Percentiles rank a stretch among this genome's conserved stretches.
Conservation (phyloP, 2,329 filamentous ascomycete genomes). For the Neospermospora avenae region DNA sequence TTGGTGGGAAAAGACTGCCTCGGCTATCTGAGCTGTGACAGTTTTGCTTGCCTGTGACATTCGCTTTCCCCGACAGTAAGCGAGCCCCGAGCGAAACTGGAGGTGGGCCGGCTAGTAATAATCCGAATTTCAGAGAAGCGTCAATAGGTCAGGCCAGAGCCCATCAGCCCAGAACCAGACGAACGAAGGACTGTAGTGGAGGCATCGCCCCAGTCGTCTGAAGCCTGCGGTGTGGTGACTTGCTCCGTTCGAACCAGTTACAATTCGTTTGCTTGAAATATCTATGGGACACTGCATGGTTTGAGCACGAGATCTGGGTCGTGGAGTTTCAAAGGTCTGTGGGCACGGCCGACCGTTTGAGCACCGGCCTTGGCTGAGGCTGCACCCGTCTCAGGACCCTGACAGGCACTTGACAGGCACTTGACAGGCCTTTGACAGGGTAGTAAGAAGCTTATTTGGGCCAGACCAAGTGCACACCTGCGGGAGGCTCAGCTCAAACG, state of each 20-base stretch:
- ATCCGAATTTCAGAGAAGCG: neutral
- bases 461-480: neutral
- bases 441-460: constrained; percentile 7
- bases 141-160: neutral
- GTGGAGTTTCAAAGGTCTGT: neutral
- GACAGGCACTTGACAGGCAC: neutral
- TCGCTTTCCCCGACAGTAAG: too few relatives aligned
- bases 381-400: neutral
- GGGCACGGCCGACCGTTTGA: constrained; percentile 1
- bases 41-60: too few relatives aligned
- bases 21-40: too few relatives aligned
- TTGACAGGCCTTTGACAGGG: neutral
- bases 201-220: constrained; percentile 1
- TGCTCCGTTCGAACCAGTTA: neutral
- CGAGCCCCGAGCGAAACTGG: too few relatives aligned
- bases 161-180: neutral
- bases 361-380: constrained; percentile 6
- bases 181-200: neutral
- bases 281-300: neutral
- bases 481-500: neutral
- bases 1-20: too few relatives aligned
- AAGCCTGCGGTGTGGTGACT: neutral
- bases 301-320: neutral
- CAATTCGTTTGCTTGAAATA: neutral
- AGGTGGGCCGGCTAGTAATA: too few relatives aligned